Evolutionary conservation across 345 rosid species (phyloP).

Genomic region (Lumnitzera racemosa): DNA sequence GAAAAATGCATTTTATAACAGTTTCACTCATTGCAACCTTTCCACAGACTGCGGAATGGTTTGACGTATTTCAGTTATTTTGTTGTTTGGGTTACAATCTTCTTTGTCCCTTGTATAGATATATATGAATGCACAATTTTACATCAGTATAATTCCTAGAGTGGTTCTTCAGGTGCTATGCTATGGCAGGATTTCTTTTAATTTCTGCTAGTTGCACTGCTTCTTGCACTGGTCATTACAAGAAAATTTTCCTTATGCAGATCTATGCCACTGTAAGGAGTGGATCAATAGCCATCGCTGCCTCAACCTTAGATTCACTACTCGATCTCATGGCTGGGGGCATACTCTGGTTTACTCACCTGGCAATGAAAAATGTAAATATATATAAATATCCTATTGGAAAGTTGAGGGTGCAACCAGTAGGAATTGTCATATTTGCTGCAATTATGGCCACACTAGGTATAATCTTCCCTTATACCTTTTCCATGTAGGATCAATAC

Average conservation of each 20-base stretch:
- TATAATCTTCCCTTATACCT: constrained; percentile 16
- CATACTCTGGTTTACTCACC: constrained; percentile 88
- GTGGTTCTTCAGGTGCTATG: too few species aligned
- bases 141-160: not conserved
- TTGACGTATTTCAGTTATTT: too few species aligned
- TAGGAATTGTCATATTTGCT: constrained; percentile 85
- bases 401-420: constrained; percentile 90
- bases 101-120: not conserved
- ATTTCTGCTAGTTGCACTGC: too few species aligned
- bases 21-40: too few species aligned
- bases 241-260: constrained; percentile 22
- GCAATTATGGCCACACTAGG: constrained; percentile 97
- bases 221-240: too few species aligned
- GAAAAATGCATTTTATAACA: too few species aligned
- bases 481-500: not conserved
- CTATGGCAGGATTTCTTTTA: too few species aligned
- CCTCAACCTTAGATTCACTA: constrained; percentile 88
- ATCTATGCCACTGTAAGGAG: constrained; percentile 74
- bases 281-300: constrained; percentile 95
- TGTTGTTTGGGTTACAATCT: not conserved
- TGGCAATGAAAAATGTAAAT: constrained; percentile 77
- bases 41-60: too few species aligned
- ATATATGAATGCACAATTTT: not conserved
- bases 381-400: constrained; percentile 94
- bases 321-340: constrained; percentile 97